Base-by-base conservation (phyloP, 2,329 filamentous ascomycete genomes). In the Ophiostoma novo-ulmi region DNA sequence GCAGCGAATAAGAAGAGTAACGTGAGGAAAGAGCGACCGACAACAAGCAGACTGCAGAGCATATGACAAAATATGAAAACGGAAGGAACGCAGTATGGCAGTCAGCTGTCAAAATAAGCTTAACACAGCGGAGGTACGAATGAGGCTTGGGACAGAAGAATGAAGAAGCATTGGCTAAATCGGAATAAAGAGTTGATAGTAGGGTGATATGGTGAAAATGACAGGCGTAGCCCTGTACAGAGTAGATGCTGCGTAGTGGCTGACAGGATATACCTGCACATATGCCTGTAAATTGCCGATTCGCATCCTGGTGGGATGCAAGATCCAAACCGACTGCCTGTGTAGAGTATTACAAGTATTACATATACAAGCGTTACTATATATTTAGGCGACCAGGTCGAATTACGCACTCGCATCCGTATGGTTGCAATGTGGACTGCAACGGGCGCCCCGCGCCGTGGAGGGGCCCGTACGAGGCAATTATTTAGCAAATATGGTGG, bases 361-460 rank as follows among this genome's bases (percentile, higher is more conserved):
- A 20, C 14, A 20, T n/a, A 14, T 48, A 17, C 44, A 20, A 48
- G 44, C 44, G 17, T 31, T 31, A 31, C 31, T 44, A 44, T 44
- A 10, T 13, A 39, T 10, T 3, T 44, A 6, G 44, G n/a, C n/a
- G 11, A 10, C 52, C 13, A 58, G 8, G 11, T 26, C n/a, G 52
- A 58, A 58, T 26, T 22, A 26, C 52, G 52, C n/a, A 58, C 6
- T 22, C n/a, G 22, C 26, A 14, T 22, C 10, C 26, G 52, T 26
- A 58, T 58, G 52, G 52, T 58, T 58, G 52, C 52, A 58, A 22
- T 58, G 52, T 31, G 52, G 22, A 58, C 52, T 58, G 52, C 22
- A 58, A 26, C 52, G 22, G 22, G 52, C 52, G 52, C 26, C 22
- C 52, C 52, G 52, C 52, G 52, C 52, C 52, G 52, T 26, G 52